phyloP scores from a whole-genome alignment of 139 green algal genomes.

The Desmodesmus armatus region DNA sequence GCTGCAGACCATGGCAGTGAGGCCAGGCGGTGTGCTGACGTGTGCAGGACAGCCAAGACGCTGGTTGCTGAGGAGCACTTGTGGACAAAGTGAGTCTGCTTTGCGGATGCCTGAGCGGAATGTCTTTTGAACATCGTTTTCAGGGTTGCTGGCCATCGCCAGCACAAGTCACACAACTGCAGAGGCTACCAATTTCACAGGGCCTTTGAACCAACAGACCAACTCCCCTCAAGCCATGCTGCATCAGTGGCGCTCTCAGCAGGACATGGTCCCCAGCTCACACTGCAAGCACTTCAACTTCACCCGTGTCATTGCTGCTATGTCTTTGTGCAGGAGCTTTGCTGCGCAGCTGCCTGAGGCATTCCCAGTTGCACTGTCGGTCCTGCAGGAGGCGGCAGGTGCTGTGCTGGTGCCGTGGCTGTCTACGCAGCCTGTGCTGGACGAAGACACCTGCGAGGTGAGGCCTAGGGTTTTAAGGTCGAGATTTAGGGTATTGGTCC shows the following conservation, averaged over 20 bases:
- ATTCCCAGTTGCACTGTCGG: background rate
- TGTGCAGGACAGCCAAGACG: conserved; percentile 7
- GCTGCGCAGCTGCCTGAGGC: conserved; percentile 34
- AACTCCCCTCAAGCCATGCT: too few species aligned
- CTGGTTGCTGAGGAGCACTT: conserved; percentile 25
- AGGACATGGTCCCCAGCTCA: too few species aligned
- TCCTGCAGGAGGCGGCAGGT: conserved; percentile 29
- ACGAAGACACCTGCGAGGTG: conserved; percentile 24
- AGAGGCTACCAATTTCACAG: too few species aligned
- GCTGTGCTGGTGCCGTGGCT: conserved; percentile 27
- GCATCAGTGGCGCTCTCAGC: too few species aligned
- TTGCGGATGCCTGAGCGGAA: background rate
- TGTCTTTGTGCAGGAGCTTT: conserved; percentile 22
- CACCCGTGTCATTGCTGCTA: background rate
- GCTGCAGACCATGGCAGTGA: background rate
- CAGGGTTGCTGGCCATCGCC: too few species aligned
- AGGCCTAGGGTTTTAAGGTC: too few species aligned
- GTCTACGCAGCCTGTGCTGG: background rate
- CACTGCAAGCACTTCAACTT: background rate
- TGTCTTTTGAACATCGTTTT: too few species aligned
- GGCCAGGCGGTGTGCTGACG: too few species aligned
- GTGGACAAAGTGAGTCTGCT: conserved; percentile 18
- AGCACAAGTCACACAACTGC: too few species aligned
- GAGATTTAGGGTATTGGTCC: too few species aligned
- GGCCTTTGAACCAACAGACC: too few species aligned